Evolutionary conservation across 805 yeast species (phyloP).

Genomic region (Cyberlindnera misumaiensis): DNA sequence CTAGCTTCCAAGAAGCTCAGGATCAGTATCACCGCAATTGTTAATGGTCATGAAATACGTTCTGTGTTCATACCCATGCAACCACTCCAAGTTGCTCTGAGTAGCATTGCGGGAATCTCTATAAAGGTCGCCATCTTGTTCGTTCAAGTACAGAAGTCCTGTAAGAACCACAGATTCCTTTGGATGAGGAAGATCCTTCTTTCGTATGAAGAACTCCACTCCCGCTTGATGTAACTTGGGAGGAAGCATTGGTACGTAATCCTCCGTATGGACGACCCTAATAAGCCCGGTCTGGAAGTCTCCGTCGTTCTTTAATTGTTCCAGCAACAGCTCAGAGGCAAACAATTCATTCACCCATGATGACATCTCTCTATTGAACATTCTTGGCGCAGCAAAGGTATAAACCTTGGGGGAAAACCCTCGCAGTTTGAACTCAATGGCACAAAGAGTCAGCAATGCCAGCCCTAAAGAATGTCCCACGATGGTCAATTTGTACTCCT

Average conservation of each 20-base stretch:
- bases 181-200: constrained; percentile 33
- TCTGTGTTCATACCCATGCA: constrained; percentile 32
- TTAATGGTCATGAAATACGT: constrained; percentile 29
- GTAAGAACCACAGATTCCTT: constrained; percentile 9
- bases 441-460: constrained; percentile 58
- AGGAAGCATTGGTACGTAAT: constrained; percentile 55
- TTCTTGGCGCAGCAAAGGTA: constrained; percentile 60
- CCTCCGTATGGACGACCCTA: constrained; percentile 52
- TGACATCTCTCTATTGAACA: constrained; percentile 48
- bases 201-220: constrained; percentile 27
- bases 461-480: constrained; percentile 79
- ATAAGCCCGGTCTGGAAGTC: constrained; percentile 33
- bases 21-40: constrained; percentile 24
- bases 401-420: constrained; percentile 50
- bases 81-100: constrained; percentile 8
- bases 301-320: constrained; percentile 11
- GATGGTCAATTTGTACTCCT: constrained; percentile 44
- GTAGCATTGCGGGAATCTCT: not conserved
- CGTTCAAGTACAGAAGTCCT: constrained; percentile 5
- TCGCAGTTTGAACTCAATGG: constrained; percentile 51
- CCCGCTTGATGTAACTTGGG: constrained; percentile 33
- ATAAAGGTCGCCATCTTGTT: not conserved
- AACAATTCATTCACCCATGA: constrained; percentile 50
- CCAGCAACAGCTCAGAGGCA: constrained; percentile 27
- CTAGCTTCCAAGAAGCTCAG: too few relatives aligned